Evolutionary conservation across 768 basidiomycete genomes (phyloP), one percentile per base, ranked within the genome.

Genomic region (Fomitopsis serialis): DNA sequence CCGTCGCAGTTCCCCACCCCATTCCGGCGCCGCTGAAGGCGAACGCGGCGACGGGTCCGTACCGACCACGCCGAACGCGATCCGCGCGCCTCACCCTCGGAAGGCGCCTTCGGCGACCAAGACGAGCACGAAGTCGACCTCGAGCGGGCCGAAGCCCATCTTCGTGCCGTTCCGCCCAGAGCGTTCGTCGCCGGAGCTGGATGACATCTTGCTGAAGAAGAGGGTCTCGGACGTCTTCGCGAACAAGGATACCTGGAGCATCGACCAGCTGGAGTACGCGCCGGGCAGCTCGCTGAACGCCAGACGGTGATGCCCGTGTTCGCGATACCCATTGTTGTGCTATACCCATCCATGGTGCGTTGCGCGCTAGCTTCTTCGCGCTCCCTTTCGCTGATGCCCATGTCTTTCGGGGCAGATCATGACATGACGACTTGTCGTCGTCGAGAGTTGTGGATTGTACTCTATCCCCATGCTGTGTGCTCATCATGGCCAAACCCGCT

Each of bases 131-230:
- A 54, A 57, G 57, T 50, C 55, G 24, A 48, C 42, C 47, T 48
- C 54, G 23, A 44, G 50, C 32, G 54, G 44, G 8, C 55, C 53
- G 48, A 55, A 51, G 48, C 63, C 65, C 25, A 73, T 82, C 57
- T 83, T 82, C 64, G 75, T 74, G 25, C 74, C 78, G 17, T 83
- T 77, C 71, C 72, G 72, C 52, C 76, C 62, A 27, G 72, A 79
- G 46, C 71, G 75, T 22, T 74, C 75, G n/a, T 80, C 79, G 37
- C 82, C 82, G 42, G 81, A 83, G 58, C 68, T 82, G 49, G 73
- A 77, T 29, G 72, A 74, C 55, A 67, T 74, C 55, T 57, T 73
- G 49, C 60, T 66, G 56, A 72, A 70, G 67, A 72, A 72, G 63
- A 68, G 65, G 55, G 51, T 65, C 45, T 50, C 59, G 43, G 60